Evolutionary conservation across 768 basidiomycete genomes (phyloP).

Genomic region (Chlorophyllum brunneum): DNA sequence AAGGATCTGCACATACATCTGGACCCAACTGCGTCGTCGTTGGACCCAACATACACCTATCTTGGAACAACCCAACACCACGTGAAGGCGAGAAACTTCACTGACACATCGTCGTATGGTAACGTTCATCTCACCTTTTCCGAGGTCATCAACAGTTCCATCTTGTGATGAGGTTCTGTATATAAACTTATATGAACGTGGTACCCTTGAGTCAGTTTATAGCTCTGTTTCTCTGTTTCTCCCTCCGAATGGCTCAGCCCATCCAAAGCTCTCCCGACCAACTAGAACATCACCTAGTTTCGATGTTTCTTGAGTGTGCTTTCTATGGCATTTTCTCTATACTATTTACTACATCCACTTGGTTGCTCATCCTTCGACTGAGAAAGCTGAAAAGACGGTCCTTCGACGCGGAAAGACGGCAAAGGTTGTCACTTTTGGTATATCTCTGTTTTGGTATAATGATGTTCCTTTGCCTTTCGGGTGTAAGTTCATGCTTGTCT

Average conservation of each 20-base stretch:
- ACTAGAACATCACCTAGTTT: background rate
- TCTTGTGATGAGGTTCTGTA: too few species aligned
- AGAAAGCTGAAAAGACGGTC: background rate
- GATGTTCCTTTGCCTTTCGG: slow-evolving; percentile 6
- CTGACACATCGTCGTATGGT: too few species aligned
- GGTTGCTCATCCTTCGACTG: background rate
- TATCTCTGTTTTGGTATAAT: background rate
- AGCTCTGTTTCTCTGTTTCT: too few species aligned
- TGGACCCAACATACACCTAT: too few species aligned
- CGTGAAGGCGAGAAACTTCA: too few species aligned
- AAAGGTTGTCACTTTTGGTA: background rate
- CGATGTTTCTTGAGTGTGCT: slow-evolving; percentile 1
- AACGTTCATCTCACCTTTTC: too few species aligned
- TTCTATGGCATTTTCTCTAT: background rate
- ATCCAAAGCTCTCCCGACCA: background rate
- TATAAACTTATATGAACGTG: too few species aligned
- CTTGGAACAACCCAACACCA: too few species aligned
- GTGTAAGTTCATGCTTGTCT: background rate
- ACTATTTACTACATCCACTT: slow-evolving; percentile 1
- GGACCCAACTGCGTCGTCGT: too few species aligned
- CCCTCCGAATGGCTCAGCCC: background rate
- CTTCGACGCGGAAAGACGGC: background rate
- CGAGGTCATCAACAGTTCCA: too few species aligned
- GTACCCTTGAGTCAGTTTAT: too few species aligned
- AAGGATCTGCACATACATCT: too few species aligned